A percentile compares a stretch with the other conserved stretches of the same genome.
These are phyloP conservation scores for Furcasterigmium sp. DNA, from an alignment of 2,329 filamentous ascomycete species.

Conservation along the genomic window DNA sequence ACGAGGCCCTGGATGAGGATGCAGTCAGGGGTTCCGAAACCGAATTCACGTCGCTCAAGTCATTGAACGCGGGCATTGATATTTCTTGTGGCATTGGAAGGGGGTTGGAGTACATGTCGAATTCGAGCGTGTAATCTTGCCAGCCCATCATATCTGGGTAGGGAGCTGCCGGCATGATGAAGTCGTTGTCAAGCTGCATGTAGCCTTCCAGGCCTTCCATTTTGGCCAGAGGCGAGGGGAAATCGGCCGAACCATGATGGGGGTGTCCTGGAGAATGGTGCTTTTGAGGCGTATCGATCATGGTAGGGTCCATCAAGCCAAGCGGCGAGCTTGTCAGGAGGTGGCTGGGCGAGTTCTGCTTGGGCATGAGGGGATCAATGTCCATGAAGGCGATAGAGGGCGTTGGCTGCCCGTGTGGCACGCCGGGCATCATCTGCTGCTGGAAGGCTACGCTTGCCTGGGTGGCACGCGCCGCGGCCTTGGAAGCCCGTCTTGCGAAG, in stretches of 20 bases:
- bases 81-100: constrained; percentile 28
- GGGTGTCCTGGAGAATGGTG: constrained; percentile 25
- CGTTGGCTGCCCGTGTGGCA: constrained; percentile 9
- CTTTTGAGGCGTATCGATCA: constrained; percentile 21
- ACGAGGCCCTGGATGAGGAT: constrained; percentile 35
- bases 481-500: constrained; percentile 45
- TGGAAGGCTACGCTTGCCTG: constrained; percentile 30
- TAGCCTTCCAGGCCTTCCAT: constrained; percentile 36
- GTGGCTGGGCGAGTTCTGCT: constrained; percentile 18
- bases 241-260: constrained; percentile 26
- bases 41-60: constrained; percentile 34
- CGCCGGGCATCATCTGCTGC: constrained; percentile 15
- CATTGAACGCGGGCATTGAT: constrained; percentile 28
- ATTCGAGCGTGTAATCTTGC: constrained; percentile 36
- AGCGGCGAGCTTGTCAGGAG: constrained; percentile 21
- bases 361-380: constrained; percentile 20
- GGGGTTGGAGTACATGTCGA: constrained; percentile 32
- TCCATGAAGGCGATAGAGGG: constrained; percentile 31
- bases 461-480: constrained; percentile 37
- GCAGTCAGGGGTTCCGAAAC: constrained; percentile 34
- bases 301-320: constrained; percentile 23
- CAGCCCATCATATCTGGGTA: constrained; percentile 40
- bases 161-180: constrained; percentile 25
- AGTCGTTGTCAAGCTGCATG: constrained; percentile 30
- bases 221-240: constrained; percentile 29